phyloP scores from a whole-genome alignment of 768 basidiomycete genomes.

The Tricholoma sp. region DNA sequence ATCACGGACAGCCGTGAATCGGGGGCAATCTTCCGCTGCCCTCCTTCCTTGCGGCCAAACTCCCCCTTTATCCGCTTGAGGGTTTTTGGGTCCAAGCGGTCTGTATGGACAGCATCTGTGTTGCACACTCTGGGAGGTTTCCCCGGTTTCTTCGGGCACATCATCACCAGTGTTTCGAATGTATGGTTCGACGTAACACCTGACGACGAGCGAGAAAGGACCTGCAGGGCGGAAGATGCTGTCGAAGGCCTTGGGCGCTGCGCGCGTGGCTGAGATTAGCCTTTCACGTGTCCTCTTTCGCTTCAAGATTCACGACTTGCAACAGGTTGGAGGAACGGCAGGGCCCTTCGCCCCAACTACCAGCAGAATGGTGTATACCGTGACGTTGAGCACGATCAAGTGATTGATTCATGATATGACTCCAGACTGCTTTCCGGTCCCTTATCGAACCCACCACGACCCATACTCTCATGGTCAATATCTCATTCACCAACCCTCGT shows the following conservation, averaged over 20 bases:
- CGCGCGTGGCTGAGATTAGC: not conserved
- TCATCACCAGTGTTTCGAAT: not conserved
- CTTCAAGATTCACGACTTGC: not conserved
- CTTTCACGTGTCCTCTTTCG: not conserved
- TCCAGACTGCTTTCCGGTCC: not conserved
- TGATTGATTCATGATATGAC: not conserved
- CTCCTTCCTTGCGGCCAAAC: too few relatives aligned
- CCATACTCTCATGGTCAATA: not conserved
- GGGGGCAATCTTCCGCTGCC: too few relatives aligned
- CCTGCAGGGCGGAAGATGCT: not conserved
- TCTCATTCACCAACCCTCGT: not conserved
- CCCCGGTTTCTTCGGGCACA: not conserved
- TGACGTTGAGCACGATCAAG: not conserved
- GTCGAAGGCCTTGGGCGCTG: not conserved
- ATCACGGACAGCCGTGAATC: too few relatives aligned
- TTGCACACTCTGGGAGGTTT: too few relatives aligned
- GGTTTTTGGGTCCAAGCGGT: too few relatives aligned
- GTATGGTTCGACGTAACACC: not conserved
- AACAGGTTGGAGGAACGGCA: not conserved
- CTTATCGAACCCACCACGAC: too few relatives aligned
- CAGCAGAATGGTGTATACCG: not conserved
- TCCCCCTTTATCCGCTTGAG: too few relatives aligned
- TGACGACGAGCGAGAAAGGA: not conserved
- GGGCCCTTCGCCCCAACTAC: not conserved
- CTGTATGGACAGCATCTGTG: too few relatives aligned